Conservation (phyloP, 2,329 filamentous ascomycete species). For the Ophiocordyceps polyrhachis-furcata region DNA sequence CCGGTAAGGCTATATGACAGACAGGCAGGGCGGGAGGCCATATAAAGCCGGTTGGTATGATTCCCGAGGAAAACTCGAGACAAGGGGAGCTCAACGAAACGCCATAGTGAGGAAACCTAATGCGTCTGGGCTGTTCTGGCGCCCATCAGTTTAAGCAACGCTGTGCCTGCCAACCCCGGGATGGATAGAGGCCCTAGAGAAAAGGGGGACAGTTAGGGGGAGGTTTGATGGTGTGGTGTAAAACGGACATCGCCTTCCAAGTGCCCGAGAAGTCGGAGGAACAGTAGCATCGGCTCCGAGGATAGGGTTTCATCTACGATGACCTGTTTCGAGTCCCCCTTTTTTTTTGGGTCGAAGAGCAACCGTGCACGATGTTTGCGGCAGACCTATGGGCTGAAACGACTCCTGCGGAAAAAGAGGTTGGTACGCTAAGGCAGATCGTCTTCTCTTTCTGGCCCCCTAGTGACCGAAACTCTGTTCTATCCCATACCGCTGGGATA, state of each 20-base stretch:
- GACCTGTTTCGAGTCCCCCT: not conserved
- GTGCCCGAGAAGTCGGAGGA: not conserved
- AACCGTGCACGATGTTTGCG: not conserved
- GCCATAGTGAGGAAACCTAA: not conserved
- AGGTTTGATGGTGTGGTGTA: not conserved
- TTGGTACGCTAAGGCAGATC: not conserved
- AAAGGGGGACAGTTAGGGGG: not conserved
- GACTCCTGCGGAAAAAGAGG: not conserved
- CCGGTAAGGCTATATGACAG: not conserved
- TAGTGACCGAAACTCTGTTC: not conserved
- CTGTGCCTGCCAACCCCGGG: not conserved
- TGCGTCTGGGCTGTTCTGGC: not conserved
- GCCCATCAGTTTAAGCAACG: no score
- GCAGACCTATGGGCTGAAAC: not conserved
- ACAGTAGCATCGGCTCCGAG: not conserved
- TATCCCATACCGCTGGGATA: no score
- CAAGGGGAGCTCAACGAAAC: not conserved
- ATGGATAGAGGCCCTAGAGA: no score
- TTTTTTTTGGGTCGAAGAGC: not conserved
- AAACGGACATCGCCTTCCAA: not conserved
- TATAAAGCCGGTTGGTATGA: not conserved
- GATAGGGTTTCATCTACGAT: not conserved
- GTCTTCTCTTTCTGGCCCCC: not conserved
- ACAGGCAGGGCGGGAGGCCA: not conserved
- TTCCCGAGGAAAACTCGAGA: not conserved